Evolutionary conservation across 2,329 filamentous ascomycete species (phyloP).

Genomic region (Aspergillus ruber): DNA sequence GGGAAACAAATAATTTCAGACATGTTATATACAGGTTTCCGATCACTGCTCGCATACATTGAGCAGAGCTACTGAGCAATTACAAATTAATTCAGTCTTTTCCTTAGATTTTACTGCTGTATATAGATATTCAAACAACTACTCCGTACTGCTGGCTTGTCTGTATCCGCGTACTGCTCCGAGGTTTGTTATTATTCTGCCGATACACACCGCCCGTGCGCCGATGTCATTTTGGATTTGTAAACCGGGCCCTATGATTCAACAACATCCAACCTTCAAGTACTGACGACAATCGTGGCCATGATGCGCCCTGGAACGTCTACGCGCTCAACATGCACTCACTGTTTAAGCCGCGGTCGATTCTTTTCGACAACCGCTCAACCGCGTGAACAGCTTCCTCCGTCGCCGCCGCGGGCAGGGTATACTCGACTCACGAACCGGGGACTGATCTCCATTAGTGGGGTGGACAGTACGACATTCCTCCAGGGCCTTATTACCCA

Average conservation of each 20-base stretch:
- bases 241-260: conserved; percentile 13
- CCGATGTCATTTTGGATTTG: conserved; percentile 22
- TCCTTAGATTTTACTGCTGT: too few relatives aligned
- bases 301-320: conserved; percentile 28
- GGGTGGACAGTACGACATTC: conserved; percentile 73
- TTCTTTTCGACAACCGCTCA: conserved; percentile 25
- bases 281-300: conserved; percentile 3
- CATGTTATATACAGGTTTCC: too few relatives aligned
- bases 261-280: background rate
- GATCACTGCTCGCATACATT: background rate
- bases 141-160: too few relatives aligned
- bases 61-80: background rate
- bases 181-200: conserved; percentile 17
- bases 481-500: conserved; percentile 83
- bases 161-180: too few relatives aligned
- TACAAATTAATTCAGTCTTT: too few relatives aligned
- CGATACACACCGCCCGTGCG: conserved; percentile 13
- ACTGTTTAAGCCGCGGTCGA: conserved; percentile 21
- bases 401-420: conserved; percentile 37
- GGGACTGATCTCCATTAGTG: conserved; percentile 70
- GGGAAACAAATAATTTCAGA: conserved; percentile 26
- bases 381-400: conserved; percentile 18
- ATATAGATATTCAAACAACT: background rate
- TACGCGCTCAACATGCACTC: conserved; percentile 21
- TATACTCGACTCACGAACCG: conserved; percentile 60